Base-by-base conservation (phyloP, 2,329 filamentous ascomycete genomes). In the Bertia moriformis region DNA sequence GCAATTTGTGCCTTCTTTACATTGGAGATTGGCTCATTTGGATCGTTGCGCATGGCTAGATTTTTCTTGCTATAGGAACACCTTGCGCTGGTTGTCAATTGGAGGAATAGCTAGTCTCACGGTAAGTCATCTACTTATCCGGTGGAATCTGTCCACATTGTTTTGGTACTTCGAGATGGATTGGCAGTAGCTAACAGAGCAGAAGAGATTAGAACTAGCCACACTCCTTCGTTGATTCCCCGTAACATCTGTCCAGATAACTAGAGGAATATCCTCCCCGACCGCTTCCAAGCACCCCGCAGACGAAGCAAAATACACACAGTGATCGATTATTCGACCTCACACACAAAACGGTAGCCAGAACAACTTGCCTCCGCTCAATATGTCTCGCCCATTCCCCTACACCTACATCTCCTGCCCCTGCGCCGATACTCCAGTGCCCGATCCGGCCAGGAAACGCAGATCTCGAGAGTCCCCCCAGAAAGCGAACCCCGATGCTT, bases 361-460 rank as follows among this genome's bases (percentile, higher is more conserved):
- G n/a, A n/a, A 29, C 47, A 10, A 42, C 42, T 4, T 47, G 40
- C 20, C 44, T 46, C n/a, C n/a, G n/a, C n/a, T 30, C 43, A 35
- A 41, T 14, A 74, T 74, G 70, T 54, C 66, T 41, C 57, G 60
- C 39, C 62, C 70, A 46, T 67, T 62, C 38, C 74, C 74, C 2
- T 80, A 80, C 59, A 75, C 71, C 39, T 80, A 73, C 55, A 74
- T 80, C 19, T 75, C 78, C 54, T 80, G 75, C 49, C 76, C 75
- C 35, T 80, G 75, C 53, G 72, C 71, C 27, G 69, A 74, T 40
- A 53, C 58, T 7, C 58, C 62, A 4, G 50, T 50, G 14, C 41
- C 47, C 27, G 39, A 45, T 20, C 36, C 4, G 19, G 17, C 3
- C 15, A 44, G 46, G 19, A 45, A 45, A 15, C 46, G 38, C 38